Conservation (phyloP, 2,329 filamentous ascomycete species). For the Penicillium psychrosexuale region DNA sequence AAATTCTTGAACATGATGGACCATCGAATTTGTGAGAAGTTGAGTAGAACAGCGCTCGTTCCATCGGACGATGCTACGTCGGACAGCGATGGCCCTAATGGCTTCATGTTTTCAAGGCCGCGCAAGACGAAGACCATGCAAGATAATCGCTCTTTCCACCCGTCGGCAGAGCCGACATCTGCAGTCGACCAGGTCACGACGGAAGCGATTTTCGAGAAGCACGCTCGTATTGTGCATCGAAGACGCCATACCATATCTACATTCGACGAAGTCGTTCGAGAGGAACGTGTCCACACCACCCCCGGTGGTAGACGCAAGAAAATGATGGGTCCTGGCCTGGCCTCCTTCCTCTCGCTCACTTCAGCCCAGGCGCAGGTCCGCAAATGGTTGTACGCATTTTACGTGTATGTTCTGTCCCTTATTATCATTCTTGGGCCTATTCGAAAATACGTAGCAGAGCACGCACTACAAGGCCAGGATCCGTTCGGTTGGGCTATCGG, state of each 20-base stretch:
- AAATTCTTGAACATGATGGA: conserved; percentile 43
- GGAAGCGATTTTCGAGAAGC: conserved; percentile 26
- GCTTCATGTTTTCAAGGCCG: conserved; percentile 31
- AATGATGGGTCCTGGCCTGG: conserved; percentile 60
- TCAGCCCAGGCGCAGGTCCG: conserved; percentile 69
- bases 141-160: conserved; percentile 15
- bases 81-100: conserved; percentile 36
- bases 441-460: conserved; percentile 63
- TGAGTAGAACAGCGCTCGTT: conserved; percentile 41
- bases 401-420: conserved; percentile 68
- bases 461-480: conserved; percentile 69
- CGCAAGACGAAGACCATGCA: conserved; percentile 32
- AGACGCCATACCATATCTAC: conserved; percentile 55
- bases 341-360: conserved; percentile 77
- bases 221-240: conserved; percentile 13
- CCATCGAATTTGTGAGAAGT: conserved; percentile 47
- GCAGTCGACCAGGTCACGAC: conserved; percentile 23
- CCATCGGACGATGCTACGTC: conserved; percentile 35
- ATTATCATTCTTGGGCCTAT: conserved; percentile 67
- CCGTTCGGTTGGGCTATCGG: conserved; percentile 90
- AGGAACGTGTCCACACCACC: conserved; percentile 45
- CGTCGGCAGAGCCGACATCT: conserved; percentile 17
- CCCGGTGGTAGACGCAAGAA: conserved; percentile 65
- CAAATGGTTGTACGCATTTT: conserved; percentile 80
- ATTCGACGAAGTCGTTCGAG: conserved; percentile 30